Percentiles rank a stretch among this genome's conserved stretches.
phyloP scores from a whole-genome alignment of 495 filamentous ascomycete species.

The Penicillium chermesinum region DNA sequence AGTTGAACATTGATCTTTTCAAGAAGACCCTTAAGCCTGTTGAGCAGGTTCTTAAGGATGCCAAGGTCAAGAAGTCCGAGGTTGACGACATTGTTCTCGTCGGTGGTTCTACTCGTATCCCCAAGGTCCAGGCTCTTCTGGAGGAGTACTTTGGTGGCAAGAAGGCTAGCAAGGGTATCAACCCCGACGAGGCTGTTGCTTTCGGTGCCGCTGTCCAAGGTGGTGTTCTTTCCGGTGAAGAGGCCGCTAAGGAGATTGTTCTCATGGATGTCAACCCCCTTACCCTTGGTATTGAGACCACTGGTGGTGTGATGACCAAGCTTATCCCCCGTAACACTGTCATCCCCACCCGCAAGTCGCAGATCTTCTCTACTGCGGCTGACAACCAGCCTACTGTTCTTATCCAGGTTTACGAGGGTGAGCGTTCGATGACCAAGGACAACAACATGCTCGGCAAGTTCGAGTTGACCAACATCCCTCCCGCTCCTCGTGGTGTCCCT shows the following conservation, averaged over 20 bases:
- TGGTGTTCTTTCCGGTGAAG: slow-evolving; percentile 96
- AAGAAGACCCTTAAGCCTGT: slow-evolving; percentile 98
- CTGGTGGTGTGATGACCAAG: slow-evolving; percentile 98
- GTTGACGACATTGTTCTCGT: slow-evolving; percentile 87
- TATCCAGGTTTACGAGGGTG: slow-evolving; percentile 99
- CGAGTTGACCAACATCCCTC: slow-evolving; percentile 94
- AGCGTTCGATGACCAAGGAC: slow-evolving; percentile 97
- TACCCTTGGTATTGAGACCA: slow-evolving; percentile 97
- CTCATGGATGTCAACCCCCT: slow-evolving; percentile 96
- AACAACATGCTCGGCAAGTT: slow-evolving; percentile 99
- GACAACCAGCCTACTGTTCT: slow-evolving; percentile 99
- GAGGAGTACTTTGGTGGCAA: slow-evolving; percentile 99
- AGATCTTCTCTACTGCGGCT: slow-evolving; percentile 98
- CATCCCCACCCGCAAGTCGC: slow-evolving; percentile 98
- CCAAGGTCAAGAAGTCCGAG: slow-evolving; percentile 83
- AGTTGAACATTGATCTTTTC: slow-evolving; percentile 97
- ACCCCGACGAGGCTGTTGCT: slow-evolving; percentile 98
- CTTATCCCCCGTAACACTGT: slow-evolving; percentile 99
- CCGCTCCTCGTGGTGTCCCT: slow-evolving; percentile 95
- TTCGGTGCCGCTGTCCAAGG: slow-evolving; percentile 99
- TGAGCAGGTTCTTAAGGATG: slow-evolving; percentile 92
- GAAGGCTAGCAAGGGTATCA: slow-evolving; percentile 99
- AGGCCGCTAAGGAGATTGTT: slow-evolving; percentile 91
- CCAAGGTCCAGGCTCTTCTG: slow-evolving; percentile 94
- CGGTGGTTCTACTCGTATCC: slow-evolving; percentile 98